A percentile compares a stretch with the other conserved stretches of the same genome.
Conservation (phyloP, 805 yeast genomes). For the Groenewaldozyma tartarivorans region DNA sequence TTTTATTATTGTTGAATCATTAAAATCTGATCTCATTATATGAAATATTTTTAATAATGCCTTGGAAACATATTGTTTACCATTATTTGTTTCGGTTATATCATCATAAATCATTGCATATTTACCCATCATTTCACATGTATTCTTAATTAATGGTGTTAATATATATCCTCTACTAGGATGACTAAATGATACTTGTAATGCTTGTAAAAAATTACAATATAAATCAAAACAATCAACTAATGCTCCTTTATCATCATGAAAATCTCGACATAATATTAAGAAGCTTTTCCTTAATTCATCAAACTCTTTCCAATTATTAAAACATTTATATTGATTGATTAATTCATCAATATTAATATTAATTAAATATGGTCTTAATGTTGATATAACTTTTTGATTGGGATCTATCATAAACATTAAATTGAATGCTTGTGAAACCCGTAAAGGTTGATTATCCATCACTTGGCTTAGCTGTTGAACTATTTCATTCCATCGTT, state of each 20-base stretch:
- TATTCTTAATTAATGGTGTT: constrained; percentile 9
- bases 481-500: no score
- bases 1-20: constrained; percentile 2
- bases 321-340: constrained; percentile 24
- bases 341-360: constrained; percentile 18
- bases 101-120: background rate
- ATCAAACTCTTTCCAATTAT: constrained; percentile 37
- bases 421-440: no score
- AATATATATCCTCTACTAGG: constrained; percentile 22
- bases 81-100: background rate
- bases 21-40: constrained; percentile 42
- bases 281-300: constrained; percentile 41
- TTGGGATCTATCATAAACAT: no score
- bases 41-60: constrained; percentile 51
- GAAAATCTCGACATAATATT: constrained; percentile 30
- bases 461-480: no score
- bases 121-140: background rate
- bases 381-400: no score
- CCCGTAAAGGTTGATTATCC: no score
- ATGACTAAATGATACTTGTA: constrained; percentile 29
- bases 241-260: constrained; percentile 44
- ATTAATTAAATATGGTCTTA: no score
- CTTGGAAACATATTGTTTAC: constrained; percentile 38
- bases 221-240: constrained; percentile 43
- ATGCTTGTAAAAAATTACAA: constrained; percentile 35